phyloP scores from a whole-genome alignment of 1,284 basidiomycete genomes.

The Heliocybe sulcata region DNA sequence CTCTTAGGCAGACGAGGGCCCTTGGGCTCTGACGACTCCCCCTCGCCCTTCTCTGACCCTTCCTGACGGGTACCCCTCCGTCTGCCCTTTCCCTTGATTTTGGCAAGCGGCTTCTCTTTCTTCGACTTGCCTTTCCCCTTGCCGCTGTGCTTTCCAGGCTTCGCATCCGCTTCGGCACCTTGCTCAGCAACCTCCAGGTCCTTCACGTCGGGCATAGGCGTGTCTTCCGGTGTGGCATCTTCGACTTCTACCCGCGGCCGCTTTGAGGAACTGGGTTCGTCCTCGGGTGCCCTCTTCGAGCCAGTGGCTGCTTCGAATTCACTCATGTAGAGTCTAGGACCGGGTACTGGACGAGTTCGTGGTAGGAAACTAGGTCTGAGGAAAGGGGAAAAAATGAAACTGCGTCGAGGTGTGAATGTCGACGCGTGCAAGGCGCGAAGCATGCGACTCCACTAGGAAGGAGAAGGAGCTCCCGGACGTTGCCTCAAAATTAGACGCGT shows the following conservation, averaged over 20 bases:
- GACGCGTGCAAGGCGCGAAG: too few species aligned
- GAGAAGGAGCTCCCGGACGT: too few species aligned
- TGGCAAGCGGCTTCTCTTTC: constrained; percentile 24
- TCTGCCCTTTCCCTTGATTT: constrained; percentile 17
- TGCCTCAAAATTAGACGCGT: too few species aligned
- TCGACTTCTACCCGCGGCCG: neutral
- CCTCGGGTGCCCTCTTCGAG: neutral
- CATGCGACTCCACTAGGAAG: too few species aligned
- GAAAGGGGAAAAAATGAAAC: too few species aligned
- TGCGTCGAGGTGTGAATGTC: too few species aligned
- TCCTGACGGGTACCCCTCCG: constrained; percentile 23
- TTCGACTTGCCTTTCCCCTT: constrained; percentile 16
- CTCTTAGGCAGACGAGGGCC: constrained; percentile 62
- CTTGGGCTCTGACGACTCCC: constrained; percentile 20
- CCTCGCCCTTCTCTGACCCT: constrained; percentile 21
- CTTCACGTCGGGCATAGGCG: neutral
- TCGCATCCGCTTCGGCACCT: neutral
- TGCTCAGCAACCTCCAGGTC: neutral
- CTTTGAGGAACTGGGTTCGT: neutral
- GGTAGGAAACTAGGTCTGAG: neutral
- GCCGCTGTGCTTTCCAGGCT: constrained; percentile 4
- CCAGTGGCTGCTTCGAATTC: neutral
- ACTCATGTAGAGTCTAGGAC: neutral
- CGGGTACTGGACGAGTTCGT: neutral
- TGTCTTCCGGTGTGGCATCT: neutral